These are phyloP conservation scores for Pseudogymnoascus sp. DNA, from an alignment of 2,329 filamentous ascomycete species.

Conservation along the genomic window DNA sequence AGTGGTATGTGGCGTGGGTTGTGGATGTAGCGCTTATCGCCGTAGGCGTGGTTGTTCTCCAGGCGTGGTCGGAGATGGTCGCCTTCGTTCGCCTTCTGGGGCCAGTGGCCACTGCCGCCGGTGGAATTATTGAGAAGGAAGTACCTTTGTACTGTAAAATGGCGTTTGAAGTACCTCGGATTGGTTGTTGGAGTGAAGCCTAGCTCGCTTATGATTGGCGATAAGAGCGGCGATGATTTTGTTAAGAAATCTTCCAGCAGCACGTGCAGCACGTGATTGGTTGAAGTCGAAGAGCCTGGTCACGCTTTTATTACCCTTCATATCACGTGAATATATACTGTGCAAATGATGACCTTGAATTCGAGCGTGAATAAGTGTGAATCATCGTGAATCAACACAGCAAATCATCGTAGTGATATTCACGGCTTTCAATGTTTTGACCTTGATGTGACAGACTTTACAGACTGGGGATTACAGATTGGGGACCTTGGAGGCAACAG, in stretches of 20 bases:
- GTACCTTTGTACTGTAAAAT: neutral
- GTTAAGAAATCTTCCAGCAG: neutral
- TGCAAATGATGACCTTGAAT: neutral
- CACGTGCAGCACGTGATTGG: slow-evolving; percentile 3
- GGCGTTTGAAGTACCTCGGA: neutral
- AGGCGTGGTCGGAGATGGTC: slow-evolving; percentile 4
- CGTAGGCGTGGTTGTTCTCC: slow-evolving; percentile 1
- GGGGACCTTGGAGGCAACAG: neutral
- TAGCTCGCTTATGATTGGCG: slow-evolving; percentile 7
- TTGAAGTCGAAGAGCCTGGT: neutral
- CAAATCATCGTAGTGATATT: neutral
- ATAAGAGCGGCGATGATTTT: slow-evolving; percentile 1
- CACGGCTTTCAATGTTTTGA: neutral
- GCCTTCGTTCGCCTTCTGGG: slow-evolving; percentile 4
- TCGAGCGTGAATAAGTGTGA: neutral
- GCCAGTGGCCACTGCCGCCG: neutral
- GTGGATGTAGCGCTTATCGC: slow-evolving; percentile 2
- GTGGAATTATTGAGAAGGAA: neutral
- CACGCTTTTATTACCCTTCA: neutral
- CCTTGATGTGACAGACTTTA: neutral
- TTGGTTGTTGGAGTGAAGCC: neutral
- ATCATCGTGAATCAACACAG: neutral
- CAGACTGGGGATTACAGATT: neutral
- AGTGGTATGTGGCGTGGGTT: neutral
- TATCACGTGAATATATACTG: neutral